Evolutionary conservation across 2,329 filamentous ascomycete species (phyloP).

Genomic region (Incumbomyces delicatus): DNA sequence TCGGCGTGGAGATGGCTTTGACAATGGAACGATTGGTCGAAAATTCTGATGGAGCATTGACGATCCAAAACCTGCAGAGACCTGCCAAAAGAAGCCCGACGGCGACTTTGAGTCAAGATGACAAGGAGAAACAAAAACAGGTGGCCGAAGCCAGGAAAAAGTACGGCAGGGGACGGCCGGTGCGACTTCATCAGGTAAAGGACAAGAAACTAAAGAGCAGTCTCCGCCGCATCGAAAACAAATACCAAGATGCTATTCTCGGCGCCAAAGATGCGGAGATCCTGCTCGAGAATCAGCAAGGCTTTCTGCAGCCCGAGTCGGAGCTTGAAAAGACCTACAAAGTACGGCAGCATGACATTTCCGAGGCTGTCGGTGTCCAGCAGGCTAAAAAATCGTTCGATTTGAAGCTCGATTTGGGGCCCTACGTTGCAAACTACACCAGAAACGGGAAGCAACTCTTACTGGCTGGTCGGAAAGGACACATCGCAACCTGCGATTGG

Average conservation of each 20-base stretch:
- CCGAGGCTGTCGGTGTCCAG: conserved; percentile 62
- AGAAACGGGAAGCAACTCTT: conserved; percentile 79
- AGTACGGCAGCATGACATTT: conserved; percentile 80
- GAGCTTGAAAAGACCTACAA: conserved; percentile 89
- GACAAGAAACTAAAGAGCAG: conserved; percentile 86
- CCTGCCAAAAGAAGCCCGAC: conserved; percentile 18
- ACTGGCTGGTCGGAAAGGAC: conserved; percentile 80
- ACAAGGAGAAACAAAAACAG: conserved; percentile 31
- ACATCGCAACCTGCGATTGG: conserved; percentile 97
- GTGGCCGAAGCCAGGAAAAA: conserved; percentile 52
- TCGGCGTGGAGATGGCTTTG: no score
- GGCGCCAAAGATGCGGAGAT: conserved; percentile 94
- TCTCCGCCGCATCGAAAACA: conserved; percentile 66
- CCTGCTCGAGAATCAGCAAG: conserved; percentile 72
- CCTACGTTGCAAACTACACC: conserved; percentile 82
- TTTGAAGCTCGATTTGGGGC: conserved; percentile 71
- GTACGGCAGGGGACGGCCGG: conserved; percentile 75
- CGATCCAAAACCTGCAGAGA: conserved; percentile 19
- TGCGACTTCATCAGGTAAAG: conserved; percentile 62
- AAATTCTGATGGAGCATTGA: conserved; percentile 19
- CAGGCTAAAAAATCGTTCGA: conserved; percentile 91
- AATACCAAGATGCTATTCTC: conserved; percentile 70
- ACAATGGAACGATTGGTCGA: conserved; percentile 19
- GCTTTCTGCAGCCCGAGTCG: conserved; percentile 78
- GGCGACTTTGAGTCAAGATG: conserved; percentile 20